Base-by-base conservation (phyloP, 352 stramenopile species). In the Globisporangium orthogonon region DNA sequence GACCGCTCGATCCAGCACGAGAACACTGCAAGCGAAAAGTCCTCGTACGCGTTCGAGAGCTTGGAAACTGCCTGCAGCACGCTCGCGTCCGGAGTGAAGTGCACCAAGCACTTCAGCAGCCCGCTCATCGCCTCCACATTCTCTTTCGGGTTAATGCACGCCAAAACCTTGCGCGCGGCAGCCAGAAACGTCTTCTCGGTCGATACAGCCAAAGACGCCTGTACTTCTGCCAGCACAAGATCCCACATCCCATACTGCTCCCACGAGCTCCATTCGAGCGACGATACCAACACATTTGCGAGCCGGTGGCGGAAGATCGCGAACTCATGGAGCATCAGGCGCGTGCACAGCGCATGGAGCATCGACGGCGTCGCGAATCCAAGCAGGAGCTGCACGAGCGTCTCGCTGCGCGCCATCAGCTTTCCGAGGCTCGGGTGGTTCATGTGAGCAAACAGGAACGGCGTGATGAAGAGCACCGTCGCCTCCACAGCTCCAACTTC, bases 191-290 rank as follows among this genome's bases (percentile, higher is more conserved):
- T 63, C 56, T 80, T 88, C 39, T 69, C 61, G 4, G 58, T 63
- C 7, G 57, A 39, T 17, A 28, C n/a, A 2, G 60, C 41, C 31
- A 84, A 68, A 7, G 73, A 67, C 13, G 73, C 56, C 48, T 90
- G 78, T 7, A 85, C 73, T 54, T 94, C 84, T 0, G 75, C 68
- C 0, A 89, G 56, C 6, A 92, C 72, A 14, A 94, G 67, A 60
- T 94, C 84, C 84, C 84, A 94, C 56, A 91, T 69, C 1, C 73
- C 74, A 46, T 78, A 87, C 61, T 94, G 84, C 52, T 94, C 82
- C 82, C 82, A 94, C 17, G 84, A 91, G 14, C 64, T 91, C 84
- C 84, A 94, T 52, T 86, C 65, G 13, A 94, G 65, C 15, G 84
- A 94, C 30, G 82, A 82, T 6, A 92, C 63, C 17, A 94, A 59